Evolutionary conservation across 441 rosid species (phyloP).

Genomic region (Populus tomentosa): DNA sequence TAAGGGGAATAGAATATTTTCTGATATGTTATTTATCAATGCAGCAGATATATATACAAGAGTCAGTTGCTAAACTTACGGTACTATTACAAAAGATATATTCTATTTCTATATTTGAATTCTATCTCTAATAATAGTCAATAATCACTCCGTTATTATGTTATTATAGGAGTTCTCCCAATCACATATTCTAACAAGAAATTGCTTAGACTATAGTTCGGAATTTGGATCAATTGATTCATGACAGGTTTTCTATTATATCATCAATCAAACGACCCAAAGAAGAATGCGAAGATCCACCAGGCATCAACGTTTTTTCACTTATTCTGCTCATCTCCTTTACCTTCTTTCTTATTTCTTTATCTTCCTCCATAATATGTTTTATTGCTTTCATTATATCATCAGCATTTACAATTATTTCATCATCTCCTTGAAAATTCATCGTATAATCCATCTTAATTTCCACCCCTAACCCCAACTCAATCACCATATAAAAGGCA

Average conservation of each 20-base stretch:
- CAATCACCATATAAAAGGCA: conserved; percentile 42
- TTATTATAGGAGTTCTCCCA: too few relatives aligned
- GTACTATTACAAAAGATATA: too few relatives aligned
- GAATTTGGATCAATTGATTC: neutral
- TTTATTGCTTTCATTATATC: conserved; percentile 43
- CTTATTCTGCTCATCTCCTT: conserved; percentile 35
- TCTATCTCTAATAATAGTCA: too few relatives aligned
- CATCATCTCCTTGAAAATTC: conserved; percentile 5
- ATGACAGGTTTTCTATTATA: neutral
- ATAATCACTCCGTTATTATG: too few relatives aligned
- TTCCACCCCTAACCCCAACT: conserved; percentile 44
- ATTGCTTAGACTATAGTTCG: neutral
- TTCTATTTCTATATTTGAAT: too few relatives aligned
- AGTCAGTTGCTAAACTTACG: too few relatives aligned
- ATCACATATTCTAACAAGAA: too few relatives aligned
- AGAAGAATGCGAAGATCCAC: conserved; percentile 33
- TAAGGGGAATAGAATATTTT: too few relatives aligned
- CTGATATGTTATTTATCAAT: too few relatives aligned
- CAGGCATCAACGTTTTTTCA: conserved; percentile 24
- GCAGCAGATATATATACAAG: too few relatives aligned
- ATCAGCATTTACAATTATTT: conserved; percentile 10
- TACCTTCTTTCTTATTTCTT: conserved; percentile 23
- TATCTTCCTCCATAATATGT: conserved; percentile 39
- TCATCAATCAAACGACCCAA: conserved; percentile 22
- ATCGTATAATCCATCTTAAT: conserved; percentile 42